Conservation (phyloP, 2,329 filamentous ascomycete genomes). For the Penicillium sp. region DNA sequence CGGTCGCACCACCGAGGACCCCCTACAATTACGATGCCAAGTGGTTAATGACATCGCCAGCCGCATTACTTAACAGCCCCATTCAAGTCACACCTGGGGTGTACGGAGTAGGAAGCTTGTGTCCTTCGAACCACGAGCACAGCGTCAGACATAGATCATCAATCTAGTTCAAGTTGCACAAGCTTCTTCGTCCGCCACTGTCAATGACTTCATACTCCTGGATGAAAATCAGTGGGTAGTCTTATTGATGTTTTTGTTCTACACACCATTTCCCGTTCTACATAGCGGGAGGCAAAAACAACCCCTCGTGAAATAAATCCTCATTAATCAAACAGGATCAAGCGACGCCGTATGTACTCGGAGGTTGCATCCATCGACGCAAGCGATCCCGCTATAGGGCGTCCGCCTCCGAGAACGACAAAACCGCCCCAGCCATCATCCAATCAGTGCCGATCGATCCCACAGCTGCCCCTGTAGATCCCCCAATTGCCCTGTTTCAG, state of each 20-base stretch:
- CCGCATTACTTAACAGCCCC: neutral
- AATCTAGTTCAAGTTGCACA: neutral
- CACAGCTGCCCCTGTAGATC: conserved; percentile 6
- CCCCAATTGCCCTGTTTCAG: neutral
- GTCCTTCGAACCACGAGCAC: neutral
- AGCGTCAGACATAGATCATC: neutral
- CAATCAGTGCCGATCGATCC: conserved; percentile 2
- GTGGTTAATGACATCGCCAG: neutral
- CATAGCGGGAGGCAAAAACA: neutral
- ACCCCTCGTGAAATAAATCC: too few relatives aligned
- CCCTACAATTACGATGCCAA: neutral
- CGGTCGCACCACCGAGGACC: neutral
- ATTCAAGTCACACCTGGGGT: neutral
- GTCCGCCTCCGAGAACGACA: neutral
- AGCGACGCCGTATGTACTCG: neutral
- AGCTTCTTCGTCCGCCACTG: neutral
- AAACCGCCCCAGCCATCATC: neutral
- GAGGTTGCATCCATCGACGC: neutral
- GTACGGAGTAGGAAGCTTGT: neutral
- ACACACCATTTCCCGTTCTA: neutral
- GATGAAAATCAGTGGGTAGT: neutral
- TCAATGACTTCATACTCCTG: neutral
- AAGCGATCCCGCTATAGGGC: neutral
- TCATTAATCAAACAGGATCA: neutral
- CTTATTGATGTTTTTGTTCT: neutral